Evolutionary conservation across 2,329 filamentous ascomycete species (phyloP), one percentile per base, ranked within the genome.

Genomic region (Pezizomycotina sp.): DNA sequence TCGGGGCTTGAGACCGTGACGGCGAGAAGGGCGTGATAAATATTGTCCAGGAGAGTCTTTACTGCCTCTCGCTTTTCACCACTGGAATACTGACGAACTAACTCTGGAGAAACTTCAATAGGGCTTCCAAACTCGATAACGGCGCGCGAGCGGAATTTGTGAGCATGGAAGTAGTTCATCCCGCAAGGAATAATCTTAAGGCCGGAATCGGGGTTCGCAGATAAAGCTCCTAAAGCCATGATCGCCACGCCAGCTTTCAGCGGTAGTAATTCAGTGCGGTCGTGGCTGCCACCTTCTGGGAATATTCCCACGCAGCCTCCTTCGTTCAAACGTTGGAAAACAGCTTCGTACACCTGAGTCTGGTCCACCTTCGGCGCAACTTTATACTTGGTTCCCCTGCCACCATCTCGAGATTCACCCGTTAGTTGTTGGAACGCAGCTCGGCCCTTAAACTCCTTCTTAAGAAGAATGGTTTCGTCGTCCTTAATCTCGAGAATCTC

Each of bases 141-240:
- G 22, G 86, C 89, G 55, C 89, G 72, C 46, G 86, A 95, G 28
- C 86, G 77, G 60, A 98, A 98, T 58, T 95, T 98, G 66, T 98
- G 86, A 0, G 86, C 80, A 58, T 95, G 86, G 61, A 98, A 98
- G 60, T 98, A 98, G 59, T 98, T 98, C 86, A 98, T 93, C 51
- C 86, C 86, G 33, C 89, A 84, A 3, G 89, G 89, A 15, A 98
- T 81, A 50, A 98, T 93, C 58, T 84, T 91, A 44, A 98, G 64
- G 19, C 80, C 82, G 53, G 81, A 92, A 47, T 86, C 68, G 2
- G 84, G 84, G 44, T 84, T 73, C 38, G 82, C 75, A 4, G 80
- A 82, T 33, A 95, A 64, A 1, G 89, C 77, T 24, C 86, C 86
- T 22, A 98, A 68, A 8, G 86, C 89, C 86, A 98, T 98, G 53